Conservation (phyloP, 768 basidiomycete species). For the Chalciporus pseudorubinellus region DNA sequence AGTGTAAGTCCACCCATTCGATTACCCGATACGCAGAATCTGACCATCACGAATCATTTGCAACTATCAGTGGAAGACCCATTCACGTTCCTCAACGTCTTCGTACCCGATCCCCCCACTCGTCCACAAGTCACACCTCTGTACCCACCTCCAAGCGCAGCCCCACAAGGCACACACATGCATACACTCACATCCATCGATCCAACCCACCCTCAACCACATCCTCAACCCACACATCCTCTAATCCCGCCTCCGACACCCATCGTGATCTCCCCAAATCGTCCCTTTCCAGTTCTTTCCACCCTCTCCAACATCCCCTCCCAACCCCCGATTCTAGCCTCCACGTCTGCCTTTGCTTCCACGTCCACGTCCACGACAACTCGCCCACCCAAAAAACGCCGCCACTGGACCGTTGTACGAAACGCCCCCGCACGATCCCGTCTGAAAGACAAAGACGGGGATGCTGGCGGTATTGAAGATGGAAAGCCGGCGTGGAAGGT, state of each 20-base stretch:
- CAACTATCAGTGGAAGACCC: slow-evolving; percentile 67
- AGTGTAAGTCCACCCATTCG: slow-evolving; percentile 46
- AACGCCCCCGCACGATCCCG: slow-evolving; percentile 47
- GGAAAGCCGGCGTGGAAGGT: slow-evolving; percentile 43
- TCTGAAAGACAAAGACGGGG: slow-evolving; percentile 52
- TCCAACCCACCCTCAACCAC: background rate
- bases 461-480: slow-evolving; percentile 30
- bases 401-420: slow-evolving; percentile 62
- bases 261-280: slow-evolving; percentile 25
- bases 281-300: slow-evolving; percentile 14
- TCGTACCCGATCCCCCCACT: slow-evolving; percentile 57
- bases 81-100: slow-evolving; percentile 60
- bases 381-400: slow-evolving; percentile 33
- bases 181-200: slow-evolving; percentile 5
- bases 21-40: background rate
- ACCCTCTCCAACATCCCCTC: slow-evolving; percentile 7
- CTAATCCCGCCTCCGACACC: slow-evolving; percentile 24
- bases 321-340: background rate
- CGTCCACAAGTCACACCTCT: slow-evolving; percentile 59
- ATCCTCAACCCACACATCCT: slow-evolving; percentile 10
- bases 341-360: background rate
- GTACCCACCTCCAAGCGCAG: slow-evolving; percentile 45
- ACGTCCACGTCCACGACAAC: background rate
- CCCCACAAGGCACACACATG: slow-evolving; percentile 15
- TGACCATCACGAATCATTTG: background rate